Evolutionary conservation across 768 basidiomycete genomes (phyloP), one percentile per base, ranked within the genome.

Genomic region (Hemileccinum impolitum): DNA sequence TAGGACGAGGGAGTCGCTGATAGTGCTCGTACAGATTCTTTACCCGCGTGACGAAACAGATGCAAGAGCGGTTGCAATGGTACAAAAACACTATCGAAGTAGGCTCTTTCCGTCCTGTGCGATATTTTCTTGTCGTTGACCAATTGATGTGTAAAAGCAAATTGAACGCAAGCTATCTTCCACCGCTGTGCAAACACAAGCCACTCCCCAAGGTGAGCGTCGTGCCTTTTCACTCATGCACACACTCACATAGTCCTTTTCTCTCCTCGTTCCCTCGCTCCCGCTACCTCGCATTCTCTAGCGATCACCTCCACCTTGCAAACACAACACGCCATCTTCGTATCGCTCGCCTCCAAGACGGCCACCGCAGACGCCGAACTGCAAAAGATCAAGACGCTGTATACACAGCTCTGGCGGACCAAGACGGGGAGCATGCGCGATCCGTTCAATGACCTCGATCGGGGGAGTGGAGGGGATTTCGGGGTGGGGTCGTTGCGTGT

Each of bases 11-110:
- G 23, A 6, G 23, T 23, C 28, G 28, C 7, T 12, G 32, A 57
- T 39, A 36, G 34, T 14, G 4, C 26, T 15, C 2, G 12, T 12
- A 6, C 25, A 90, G 88, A 58, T 89, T 82, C 67, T 90, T 91
- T 70, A 75, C 72, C 21, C 78, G 87, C 18, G 78, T 88, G 31
- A 82, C 85, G 13, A 75, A 80, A 45, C 79, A 89, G 57, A 85
- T 90, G 80, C 74, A 74, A 47, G 82, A 86, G 55, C 74, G 85
- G 30, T 66, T 91, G 45, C 74, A 77, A 35, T 90, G 88, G 82
- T 91, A 87, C 67, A 87, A 88, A 58, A 72, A 78, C 18, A 90
- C 87, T 21, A 85, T 90, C 47, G 88, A 92, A 73, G 90, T 86
- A 50, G 45, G 68, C n/a, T n/a, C 55, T 12, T 37, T 34, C 36